Evolutionary conservation across 768 basidiomycete species (phyloP), one percentile per base, ranked within the genome.

Genomic region (Gloeopeniophorella convolvens): DNA sequence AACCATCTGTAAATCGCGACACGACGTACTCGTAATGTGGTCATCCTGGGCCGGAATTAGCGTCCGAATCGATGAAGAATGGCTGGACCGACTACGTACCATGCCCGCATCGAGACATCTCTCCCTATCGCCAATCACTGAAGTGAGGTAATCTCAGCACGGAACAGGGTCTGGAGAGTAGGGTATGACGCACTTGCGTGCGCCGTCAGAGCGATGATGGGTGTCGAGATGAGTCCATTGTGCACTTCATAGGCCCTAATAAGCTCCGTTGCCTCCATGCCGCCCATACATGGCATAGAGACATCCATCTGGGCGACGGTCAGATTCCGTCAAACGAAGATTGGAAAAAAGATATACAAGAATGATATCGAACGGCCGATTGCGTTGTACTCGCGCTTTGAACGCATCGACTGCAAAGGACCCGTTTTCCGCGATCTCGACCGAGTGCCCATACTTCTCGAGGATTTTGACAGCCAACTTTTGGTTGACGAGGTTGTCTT

Each of bases 281-380:
- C 94, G 42, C 94, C 93, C 91, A 98, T 97, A 68, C 94, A 85
- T 5, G 93, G 91, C 91, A 95, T 94, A 10, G 93, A 96, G 12
- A 96, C 86, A 61, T 97, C 94, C 95, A 97, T 97, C 89, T 95
- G 54, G 13, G 44, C 26, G 10, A 37, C 3, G 10, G 2, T 9
- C 13, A 5, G 7, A 2, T 27, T 32, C 16, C 26, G 24, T 32
- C 15, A 23, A 50, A 43, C 34, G 27, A 56, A 27, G 13, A n/a
- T 42, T 10, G 26, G 31, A 43, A 28, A 3, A 32, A 30, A 4
- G 24, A 75, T 87, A 59, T 57, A 94, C 92, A 27, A 97, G 76
- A 55, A 97, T 90, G 58, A 96, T 86, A 66, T 96, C 89, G 62
- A 89, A 96, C 15, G 86, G 89, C 62, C 79, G 79, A 59, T 70